Conservation (phyloP, 345 rosid species). For the Crucihimalaya himalaica region DNA sequence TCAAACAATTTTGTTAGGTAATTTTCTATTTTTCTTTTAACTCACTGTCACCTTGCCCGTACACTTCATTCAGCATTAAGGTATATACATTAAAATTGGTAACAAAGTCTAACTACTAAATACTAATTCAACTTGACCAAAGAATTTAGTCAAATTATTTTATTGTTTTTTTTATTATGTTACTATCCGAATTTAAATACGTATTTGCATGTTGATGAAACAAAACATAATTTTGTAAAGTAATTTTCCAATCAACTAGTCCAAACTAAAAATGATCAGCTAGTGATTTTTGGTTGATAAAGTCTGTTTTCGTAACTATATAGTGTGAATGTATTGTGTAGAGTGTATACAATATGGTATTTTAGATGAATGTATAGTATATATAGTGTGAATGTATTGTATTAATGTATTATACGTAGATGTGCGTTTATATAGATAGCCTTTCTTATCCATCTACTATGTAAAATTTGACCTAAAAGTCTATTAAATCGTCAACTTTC, state of each 20-base stretch:
- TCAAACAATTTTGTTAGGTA: no score
- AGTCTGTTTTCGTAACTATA: background rate
- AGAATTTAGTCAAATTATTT: background rate
- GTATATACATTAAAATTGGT: no score
- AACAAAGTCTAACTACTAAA: background rate
- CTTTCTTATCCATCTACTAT: constrained; percentile 22
- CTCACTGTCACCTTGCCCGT: no score
- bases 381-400: background rate
- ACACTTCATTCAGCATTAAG: no score
- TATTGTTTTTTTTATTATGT: background rate
- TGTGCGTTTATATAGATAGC: constrained; percentile 10
- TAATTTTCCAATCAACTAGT: background rate
- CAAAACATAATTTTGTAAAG: background rate
- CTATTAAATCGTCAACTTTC: background rate
- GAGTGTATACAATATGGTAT: background rate
- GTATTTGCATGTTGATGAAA: background rate
- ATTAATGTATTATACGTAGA: constrained; percentile 15
- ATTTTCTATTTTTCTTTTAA: no score
- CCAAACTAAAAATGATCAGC: background rate
- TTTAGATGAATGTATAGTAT: background rate
- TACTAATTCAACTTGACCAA: background rate
- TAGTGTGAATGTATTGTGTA: no score
- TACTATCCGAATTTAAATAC: background rate
- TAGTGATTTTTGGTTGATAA: background rate
- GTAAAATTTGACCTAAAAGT: constrained; percentile 1